A percentile compares a stretch with the other conserved stretches of the same genome.
These are phyloP conservation scores for Hypoxylon lenormandii DNA, from an alignment of 495 filamentous ascomycete species.

Conservation along the genomic window DNA sequence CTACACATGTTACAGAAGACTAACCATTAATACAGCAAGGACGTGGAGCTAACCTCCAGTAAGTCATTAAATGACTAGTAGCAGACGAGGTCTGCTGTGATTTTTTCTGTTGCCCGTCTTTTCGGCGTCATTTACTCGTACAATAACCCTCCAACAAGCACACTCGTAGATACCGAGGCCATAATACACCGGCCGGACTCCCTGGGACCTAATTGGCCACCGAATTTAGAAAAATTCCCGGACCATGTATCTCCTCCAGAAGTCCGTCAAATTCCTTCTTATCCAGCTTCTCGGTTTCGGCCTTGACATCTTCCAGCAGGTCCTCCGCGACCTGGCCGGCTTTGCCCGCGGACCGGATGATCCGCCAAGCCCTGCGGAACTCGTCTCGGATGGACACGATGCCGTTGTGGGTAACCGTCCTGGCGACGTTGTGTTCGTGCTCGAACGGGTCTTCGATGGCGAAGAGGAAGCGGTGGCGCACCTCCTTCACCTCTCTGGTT, in stretches of 20 bases:
- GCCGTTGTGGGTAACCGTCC: conserved; percentile 80
- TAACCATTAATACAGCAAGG: not conserved
- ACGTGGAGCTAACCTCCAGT: not conserved
- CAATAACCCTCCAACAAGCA: conserved; percentile 13
- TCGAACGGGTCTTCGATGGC: conserved; percentile 92
- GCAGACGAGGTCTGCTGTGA: not conserved
- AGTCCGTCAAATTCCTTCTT: conserved; percentile 51
- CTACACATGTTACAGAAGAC: not conserved
- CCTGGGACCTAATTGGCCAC: not conserved
- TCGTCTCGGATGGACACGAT: conserved; percentile 82
- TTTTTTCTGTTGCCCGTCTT: not conserved
- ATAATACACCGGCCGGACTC: not conserved
- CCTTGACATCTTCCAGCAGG: conserved; percentile 54
- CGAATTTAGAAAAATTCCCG: conserved; percentile 1
- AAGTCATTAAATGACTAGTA: conserved; percentile 6
- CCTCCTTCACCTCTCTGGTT: conserved; percentile 66
- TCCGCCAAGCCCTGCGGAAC: conserved; percentile 76
- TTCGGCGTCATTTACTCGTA: conserved; percentile 18
- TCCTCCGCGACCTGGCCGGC: conserved; percentile 46
- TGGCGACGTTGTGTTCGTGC: conserved; percentile 81
- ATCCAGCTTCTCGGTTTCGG: conserved; percentile 45
- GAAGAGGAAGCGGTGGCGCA: conserved; percentile 82
- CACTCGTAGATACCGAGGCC: not conserved
- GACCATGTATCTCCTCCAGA: conserved; percentile 58
- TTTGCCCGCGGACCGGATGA: conserved; percentile 63